Evolutionary conservation across 2,329 filamentous ascomycete species (phyloP).

Genomic region (Fusarium equiseti): DNA sequence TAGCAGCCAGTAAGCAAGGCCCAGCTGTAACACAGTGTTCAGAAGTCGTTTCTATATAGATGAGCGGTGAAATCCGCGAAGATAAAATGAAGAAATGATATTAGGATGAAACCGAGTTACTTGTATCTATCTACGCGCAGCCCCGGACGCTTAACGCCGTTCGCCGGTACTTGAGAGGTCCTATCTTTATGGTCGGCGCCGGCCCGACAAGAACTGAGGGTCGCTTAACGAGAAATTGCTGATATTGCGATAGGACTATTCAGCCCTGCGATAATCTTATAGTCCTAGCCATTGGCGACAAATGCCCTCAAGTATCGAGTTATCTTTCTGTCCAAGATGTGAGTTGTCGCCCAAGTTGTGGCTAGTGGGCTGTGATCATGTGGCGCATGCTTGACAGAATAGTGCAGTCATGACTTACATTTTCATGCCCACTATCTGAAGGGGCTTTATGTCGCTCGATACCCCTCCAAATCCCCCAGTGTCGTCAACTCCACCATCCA

Average conservation of each 20-base stretch:
- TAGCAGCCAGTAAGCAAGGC: background rate
- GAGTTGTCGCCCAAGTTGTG: background rate
- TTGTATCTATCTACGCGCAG: slow-evolving; percentile 5
- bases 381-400: slow-evolving; percentile 28
- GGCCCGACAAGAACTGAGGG: background rate
- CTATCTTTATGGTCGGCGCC: slow-evolving; percentile 21
- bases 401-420: background rate
- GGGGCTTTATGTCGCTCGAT: slow-evolving; percentile 22
- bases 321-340: background rate
- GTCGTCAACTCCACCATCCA: slow-evolving; percentile 40
- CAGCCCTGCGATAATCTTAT: background rate
- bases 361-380: slow-evolving; percentile 8
- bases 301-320: background rate
- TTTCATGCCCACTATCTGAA: fast-evolving
- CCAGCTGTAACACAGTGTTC: background rate
- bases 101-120: background rate
- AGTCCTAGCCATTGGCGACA: background rate
- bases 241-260: background rate
- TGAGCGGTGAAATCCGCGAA: background rate
- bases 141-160: slow-evolving; percentile 32
- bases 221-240: background rate
- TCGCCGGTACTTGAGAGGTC: slow-evolving; percentile 7
- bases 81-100: background rate
- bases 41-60: background rate
- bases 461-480: slow-evolving; percentile 37